Evolutionary conservation across 768 basidiomycete genomes (phyloP), one percentile per base, ranked within the genome.

Genomic region (Hygrocybe coccinea): DNA sequence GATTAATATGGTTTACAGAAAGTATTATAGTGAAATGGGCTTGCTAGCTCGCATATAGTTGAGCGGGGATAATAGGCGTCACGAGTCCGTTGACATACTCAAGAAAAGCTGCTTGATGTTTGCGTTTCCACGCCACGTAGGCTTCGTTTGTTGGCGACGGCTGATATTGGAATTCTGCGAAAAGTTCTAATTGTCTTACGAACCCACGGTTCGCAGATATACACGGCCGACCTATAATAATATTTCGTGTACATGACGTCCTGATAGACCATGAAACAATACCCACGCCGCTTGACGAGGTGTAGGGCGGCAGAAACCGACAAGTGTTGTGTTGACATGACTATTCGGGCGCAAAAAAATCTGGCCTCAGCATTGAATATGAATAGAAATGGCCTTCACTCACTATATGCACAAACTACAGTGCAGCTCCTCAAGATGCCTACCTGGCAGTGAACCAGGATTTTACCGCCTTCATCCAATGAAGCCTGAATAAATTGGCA

Each of bases 381-480:
- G 21, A 54, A 19, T 48, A 52, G 44, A 19, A 2, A 39, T 21
- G 1, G 21, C 6, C 14, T 38, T 53, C 35, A 74, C 80, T 69
- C 65, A 82, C 79, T 65, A 64, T 78, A 84, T 14, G 81, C 82
- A 49, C 77, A 78, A 22, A 83, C 72, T 22, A 81, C 78, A 8
- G 86, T 82, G 37, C 81, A 73, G 59, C 86, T 87, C 58, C 87
- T 75, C 0, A 85, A 89, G 7, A 89, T 69, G 5, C 87, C 88
- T 80, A 87, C 85, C 9, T 83, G 72, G 63, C 87, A 89, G 58
- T 89, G 87, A 12, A 89, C 83, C 9, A 89, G 76, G 5, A 88
- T 80, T 45, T 71, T 76, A 0, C 85, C 85, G 22, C 78, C 77
- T 1, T 63, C 37, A 8, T 70, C 65, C 38, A 89, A 59, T 3